Percentiles rank a stretch among this genome's conserved stretches.
These are phyloP conservation scores for Parastagonospora nodorum DNA, from an alignment of 2,329 filamentous ascomycete genomes.

Conservation along the genomic window DNA sequence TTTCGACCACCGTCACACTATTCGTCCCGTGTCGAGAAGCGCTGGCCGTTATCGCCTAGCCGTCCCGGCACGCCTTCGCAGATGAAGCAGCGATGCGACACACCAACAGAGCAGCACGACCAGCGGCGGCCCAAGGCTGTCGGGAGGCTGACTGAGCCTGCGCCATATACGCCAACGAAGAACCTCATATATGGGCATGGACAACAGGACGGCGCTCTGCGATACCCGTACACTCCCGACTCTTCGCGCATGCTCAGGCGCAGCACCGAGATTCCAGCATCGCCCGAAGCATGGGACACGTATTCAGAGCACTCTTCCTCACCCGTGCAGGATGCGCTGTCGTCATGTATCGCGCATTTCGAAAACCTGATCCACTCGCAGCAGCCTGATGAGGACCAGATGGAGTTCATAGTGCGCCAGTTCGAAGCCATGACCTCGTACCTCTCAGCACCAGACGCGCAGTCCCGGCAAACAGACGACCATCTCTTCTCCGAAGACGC, in stretches of 20 bases:
- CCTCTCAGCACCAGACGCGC: constrained; percentile 34
- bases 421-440: constrained; percentile 39
- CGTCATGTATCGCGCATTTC: constrained; percentile 38
- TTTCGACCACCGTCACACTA: constrained; percentile 18
- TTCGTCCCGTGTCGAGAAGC: constrained; percentile 13
- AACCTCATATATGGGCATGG: constrained; percentile 13
- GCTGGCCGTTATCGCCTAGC: constrained; percentile 5
- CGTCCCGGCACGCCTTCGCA: constrained; percentile 6
- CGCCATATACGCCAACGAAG: constrained; percentile 30
- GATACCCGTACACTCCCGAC: constrained; percentile 42
- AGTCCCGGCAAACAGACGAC: constrained; percentile 24
- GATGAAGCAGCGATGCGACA: constrained; percentile 12
- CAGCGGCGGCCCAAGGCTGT: constrained; percentile 19
- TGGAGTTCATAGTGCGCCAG: constrained; percentile 40
- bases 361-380: constrained; percentile 36
- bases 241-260: constrained; percentile 28
- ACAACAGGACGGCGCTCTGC: constrained; percentile 18
- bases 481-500: constrained; percentile 22
- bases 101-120: constrained; percentile 14
- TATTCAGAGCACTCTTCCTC: constrained; percentile 23
- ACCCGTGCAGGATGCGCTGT: constrained; percentile 37
- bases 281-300: constrained; percentile 34
- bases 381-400: constrained; percentile 39
- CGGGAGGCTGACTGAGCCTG: constrained; percentile 20
- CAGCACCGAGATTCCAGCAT: constrained; percentile 17